phyloP scores from a whole-genome alignment of 2,329 filamentous ascomycete genomes.

The Ambrosiella beaveri region DNA sequence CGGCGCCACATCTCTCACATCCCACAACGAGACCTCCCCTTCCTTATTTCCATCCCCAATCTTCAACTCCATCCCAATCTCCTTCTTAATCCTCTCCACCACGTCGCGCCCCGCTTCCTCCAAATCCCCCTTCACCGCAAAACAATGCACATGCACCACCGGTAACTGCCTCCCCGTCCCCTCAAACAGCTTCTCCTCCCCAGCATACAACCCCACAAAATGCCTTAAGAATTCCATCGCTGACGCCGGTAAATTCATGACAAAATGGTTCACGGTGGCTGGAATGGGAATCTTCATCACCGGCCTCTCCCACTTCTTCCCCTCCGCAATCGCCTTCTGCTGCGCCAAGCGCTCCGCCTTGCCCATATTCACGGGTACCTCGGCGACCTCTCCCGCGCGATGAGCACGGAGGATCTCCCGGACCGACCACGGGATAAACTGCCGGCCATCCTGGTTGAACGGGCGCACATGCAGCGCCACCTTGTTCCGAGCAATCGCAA shows the following conservation, averaged over 20 bases:
- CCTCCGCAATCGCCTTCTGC: slow-evolving; percentile 20
- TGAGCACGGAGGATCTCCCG: slow-evolving; percentile 38
- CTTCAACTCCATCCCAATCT: slow-evolving; percentile 22
- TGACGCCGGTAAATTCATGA: slow-evolving; percentile 91
- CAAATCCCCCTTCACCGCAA: slow-evolving; percentile 62
- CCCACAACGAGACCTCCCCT: slow-evolving; percentile 38
- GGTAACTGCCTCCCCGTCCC: slow-evolving; percentile 47
- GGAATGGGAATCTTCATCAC: slow-evolving; percentile 39
- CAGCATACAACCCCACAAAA: slow-evolving; percentile 70
- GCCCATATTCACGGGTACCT: slow-evolving; percentile 27
- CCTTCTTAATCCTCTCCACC: slow-evolving; percentile 24
- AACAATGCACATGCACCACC: slow-evolving; percentile 87
- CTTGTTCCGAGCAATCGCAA: slow-evolving; percentile 64
- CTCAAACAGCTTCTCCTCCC: slow-evolving; percentile 50
- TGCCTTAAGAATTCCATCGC: slow-evolving; percentile 61
- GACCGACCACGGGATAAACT: slow-evolving; percentile 59
- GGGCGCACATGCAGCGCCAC: slow-evolving; percentile 53
- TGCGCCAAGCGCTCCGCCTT: slow-evolving; percentile 19
- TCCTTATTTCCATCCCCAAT: slow-evolving; percentile 29
- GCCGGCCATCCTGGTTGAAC: slow-evolving; percentile 66
- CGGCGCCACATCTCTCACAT: slow-evolving; percentile 77
- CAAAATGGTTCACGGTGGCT: slow-evolving; percentile 70
- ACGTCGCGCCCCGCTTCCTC: slow-evolving; percentile 40
- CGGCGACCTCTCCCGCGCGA: slow-evolving; percentile 32
- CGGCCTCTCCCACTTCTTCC: slow-evolving; percentile 12